Percentiles rank a stretch among this genome's conserved stretches.
These are phyloP conservation scores for Olyra latifolia DNA, from an alignment of 176 grass and related monocot species.

Conservation along the genomic window DNA sequence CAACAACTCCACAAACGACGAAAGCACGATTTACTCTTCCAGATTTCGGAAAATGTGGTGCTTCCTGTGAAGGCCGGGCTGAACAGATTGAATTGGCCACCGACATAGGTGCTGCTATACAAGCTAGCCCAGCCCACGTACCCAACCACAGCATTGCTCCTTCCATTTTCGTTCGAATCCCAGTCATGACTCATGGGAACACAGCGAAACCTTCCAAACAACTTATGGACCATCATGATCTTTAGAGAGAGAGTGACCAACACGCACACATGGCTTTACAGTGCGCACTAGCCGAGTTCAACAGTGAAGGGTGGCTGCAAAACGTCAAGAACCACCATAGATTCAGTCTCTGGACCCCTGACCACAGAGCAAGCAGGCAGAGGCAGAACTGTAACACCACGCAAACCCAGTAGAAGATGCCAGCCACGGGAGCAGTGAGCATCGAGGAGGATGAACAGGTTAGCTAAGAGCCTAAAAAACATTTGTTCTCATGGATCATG, in stretches of 20 bases:
- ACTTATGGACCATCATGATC: background rate
- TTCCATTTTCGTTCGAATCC: background rate
- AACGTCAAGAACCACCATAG: conserved; percentile 20
- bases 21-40: background rate
- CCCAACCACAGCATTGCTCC: background rate
- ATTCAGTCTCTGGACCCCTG: conserved; percentile 29
- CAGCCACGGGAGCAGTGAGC: conserved; percentile 28
- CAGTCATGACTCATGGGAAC: background rate
- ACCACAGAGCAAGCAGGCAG: conserved; percentile 1
- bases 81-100: background rate
- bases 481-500: background rate
- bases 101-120: background rate
- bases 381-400: background rate
- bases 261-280: background rate
- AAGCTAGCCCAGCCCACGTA: background rate
- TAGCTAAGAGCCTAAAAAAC: conserved; percentile 12
- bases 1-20: background rate
- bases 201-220: background rate
- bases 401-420: background rate
- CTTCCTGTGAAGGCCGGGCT: too few species aligned
- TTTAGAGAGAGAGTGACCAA: background rate
- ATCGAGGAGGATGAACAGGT: conserved; percentile 23
- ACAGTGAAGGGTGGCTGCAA: background rate
- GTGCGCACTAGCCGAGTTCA: background rate
- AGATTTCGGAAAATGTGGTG: background rate